Evolutionary conservation across 1,284 basidiomycete genomes (phyloP), one percentile per base, ranked within the genome.

Genomic region (Austroboletus sp.): DNA sequence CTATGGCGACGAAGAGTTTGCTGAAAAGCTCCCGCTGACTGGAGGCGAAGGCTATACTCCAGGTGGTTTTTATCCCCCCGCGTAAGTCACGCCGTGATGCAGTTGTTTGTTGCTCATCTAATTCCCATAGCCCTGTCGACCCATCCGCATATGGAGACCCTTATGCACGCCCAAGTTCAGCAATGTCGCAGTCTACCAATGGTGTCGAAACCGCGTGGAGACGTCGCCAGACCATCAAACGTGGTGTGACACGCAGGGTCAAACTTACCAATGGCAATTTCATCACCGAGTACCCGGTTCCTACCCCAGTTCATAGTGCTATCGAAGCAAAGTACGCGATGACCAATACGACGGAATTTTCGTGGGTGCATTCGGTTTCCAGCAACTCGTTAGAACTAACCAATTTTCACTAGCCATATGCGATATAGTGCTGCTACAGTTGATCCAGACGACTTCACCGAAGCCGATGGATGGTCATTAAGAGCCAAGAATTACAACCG

Each of bases 201-300:
- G 82, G 82, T 41, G 76, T 74, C 30, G 83, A 89, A 49, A 78
- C 73, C 40, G 82, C 81, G n/a, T 88, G 87, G 87, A 75, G 86
- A 57, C 80, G 86, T 45, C 81, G 90, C 42, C 89, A 94, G 66
- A 91, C 88, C n/a, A 89, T 91, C 68, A 89, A 88, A 62, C 85
- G 89, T 46, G 89, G 89, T 55, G 85, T 89, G 12, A 91, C 89
- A n/a, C 88, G 89, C 54, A 90, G 88, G 62, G 86, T 98, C 70
- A 89, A 91, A 66, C 82, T 98, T 53, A 94, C 90, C 2, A 76
- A 89, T 44, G 91, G 91, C 48, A 89, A 95, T 60, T 95, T 92
- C 70, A 86, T 95, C 62, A 76, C 82, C 34, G 91, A 95, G 61
- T 91, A 93, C 62, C 75, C 82, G n/a, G 92, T 95, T 0, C 93